Percentiles rank a stretch among this genome's conserved stretches.
phyloP scores from a whole-genome alignment of 306 rosid species.

The Cyclanthera cordifolia region DNA sequence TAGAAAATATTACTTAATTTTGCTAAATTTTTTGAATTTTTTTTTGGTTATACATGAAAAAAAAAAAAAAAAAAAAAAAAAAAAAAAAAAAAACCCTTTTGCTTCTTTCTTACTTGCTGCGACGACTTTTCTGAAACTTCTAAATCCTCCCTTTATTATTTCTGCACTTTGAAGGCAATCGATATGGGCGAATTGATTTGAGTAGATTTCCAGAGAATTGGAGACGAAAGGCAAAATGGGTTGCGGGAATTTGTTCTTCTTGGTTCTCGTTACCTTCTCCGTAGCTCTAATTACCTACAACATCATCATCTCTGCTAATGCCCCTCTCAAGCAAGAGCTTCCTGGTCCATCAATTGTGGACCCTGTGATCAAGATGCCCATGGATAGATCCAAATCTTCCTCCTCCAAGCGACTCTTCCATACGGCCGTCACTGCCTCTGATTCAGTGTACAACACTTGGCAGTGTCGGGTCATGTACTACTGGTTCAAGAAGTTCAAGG shows the following conservation, averaged over 20 bases:
- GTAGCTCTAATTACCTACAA: slow-evolving; percentile 88
- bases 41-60: no score
- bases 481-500: slow-evolving; percentile 71
- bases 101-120: no score
- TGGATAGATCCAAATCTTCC: slow-evolving; percentile 23
- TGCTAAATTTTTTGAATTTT: no score
- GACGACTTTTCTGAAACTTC: slow-evolving; percentile 8
- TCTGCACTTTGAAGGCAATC: not conserved
- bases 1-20: no score
- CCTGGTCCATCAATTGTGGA: slow-evolving; percentile 74
- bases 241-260: slow-evolving; percentile 80
- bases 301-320: slow-evolving; percentile 74
- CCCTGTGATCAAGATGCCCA: slow-evolving; percentile 88
- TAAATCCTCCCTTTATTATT: not conserved
- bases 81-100: no score
- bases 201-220: not conserved
- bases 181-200: not conserved
- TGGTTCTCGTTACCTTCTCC: slow-evolving; percentile 57
- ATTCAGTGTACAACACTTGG: slow-evolving; percentile 86
- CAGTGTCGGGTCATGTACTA: slow-evolving; percentile 91
- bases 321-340: slow-evolving; percentile 69
- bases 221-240: slow-evolving; percentile 38
- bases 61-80: no score
- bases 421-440: slow-evolving; percentile 94
- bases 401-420: slow-evolving; percentile 56